Conservation (phyloP, 2,329 filamentous ascomycete species). For the Colletotrichum godetiae region DNA sequence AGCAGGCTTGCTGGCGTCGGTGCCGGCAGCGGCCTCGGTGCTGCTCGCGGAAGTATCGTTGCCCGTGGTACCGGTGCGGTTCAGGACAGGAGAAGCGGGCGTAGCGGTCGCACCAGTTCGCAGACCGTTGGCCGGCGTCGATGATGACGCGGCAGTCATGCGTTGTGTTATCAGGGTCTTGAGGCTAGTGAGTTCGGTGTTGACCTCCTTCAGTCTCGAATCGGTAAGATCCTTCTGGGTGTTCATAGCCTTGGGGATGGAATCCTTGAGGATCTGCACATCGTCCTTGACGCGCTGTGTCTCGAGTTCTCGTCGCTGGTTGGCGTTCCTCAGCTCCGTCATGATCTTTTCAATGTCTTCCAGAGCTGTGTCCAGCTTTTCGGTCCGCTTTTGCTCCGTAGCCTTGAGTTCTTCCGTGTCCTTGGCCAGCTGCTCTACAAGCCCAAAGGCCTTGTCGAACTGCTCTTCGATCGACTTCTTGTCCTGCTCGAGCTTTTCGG, state of each 20-base stretch:
- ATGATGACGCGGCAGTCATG: slow-evolving; percentile 54
- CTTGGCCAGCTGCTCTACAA: slow-evolving; percentile 91
- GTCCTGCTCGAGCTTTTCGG: slow-evolving; percentile 92
- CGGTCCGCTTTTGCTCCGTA: slow-evolving; percentile 85
- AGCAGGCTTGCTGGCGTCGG: slow-evolving; percentile 47
- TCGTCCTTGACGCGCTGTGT: slow-evolving; percentile 88
- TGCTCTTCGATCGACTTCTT: slow-evolving; percentile 93
- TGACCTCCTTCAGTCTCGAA: slow-evolving; percentile 83
- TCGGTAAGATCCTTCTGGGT: slow-evolving; percentile 89
- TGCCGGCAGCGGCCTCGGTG: slow-evolving; percentile 40
- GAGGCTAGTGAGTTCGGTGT: slow-evolving; percentile 88
- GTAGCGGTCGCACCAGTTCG: slow-evolving; percentile 41
- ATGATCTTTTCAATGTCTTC: slow-evolving; percentile 88
- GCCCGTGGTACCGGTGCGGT: slow-evolving; percentile 37
- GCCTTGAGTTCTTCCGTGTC: slow-evolving; percentile 91
- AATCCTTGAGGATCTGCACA: slow-evolving; percentile 81
- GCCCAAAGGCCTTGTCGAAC: slow-evolving; percentile 89
- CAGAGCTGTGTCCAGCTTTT: slow-evolving; percentile 84
- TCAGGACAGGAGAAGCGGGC: slow-evolving; percentile 11
- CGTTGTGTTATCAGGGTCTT: slow-evolving; percentile 84
- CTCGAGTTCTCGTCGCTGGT: slow-evolving; percentile 86
- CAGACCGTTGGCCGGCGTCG: slow-evolving; percentile 39
- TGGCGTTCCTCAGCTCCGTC: slow-evolving; percentile 82
- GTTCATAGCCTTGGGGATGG: slow-evolving; percentile 89
- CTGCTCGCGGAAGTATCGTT: slow-evolving; percentile 44